Evolutionary conservation across 352 stramenopile species (phyloP).

Genomic region (Phytophthora rubi): DNA sequence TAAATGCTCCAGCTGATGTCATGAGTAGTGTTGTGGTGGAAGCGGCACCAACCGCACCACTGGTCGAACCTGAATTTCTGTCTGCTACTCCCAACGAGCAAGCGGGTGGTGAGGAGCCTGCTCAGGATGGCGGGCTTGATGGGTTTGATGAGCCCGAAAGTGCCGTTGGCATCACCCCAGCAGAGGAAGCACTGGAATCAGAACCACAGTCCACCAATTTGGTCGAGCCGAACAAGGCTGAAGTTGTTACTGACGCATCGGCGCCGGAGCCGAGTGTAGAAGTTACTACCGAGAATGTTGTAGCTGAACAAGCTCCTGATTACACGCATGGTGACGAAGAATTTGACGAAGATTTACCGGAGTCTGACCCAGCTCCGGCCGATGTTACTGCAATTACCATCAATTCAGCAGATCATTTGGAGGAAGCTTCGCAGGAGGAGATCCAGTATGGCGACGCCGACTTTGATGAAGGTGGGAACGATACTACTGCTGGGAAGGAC

Average conservation of each 20-base stretch:
- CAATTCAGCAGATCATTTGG: not conserved
- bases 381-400: not conserved
- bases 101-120: not conserved
- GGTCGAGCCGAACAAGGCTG: conserved; percentile 1
- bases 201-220: not conserved
- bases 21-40: not conserved
- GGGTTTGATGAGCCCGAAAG: not conserved
- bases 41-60: not conserved
- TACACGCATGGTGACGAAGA: conserved; percentile 6
- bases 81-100: not conserved
- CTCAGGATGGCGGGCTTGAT: conserved; percentile 4
- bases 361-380: conserved; percentile 1
- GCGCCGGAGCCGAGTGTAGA: not conserved
- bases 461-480: conserved; percentile 28
- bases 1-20: conserved; percentile 7
- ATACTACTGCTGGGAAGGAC: conserved; percentile 1
- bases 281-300: not conserved
- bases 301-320: not conserved
- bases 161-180: not conserved
- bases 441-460: conserved; percentile 21
- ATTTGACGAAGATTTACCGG: conserved; percentile 5
- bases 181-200: not conserved
- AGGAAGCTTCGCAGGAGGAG: conserved; percentile 17
- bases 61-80: conserved; percentile 1
- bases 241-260: not conserved